Conservation (phyloP, 768 basidiomycete species). For the Termitomyces sp. region DNA sequence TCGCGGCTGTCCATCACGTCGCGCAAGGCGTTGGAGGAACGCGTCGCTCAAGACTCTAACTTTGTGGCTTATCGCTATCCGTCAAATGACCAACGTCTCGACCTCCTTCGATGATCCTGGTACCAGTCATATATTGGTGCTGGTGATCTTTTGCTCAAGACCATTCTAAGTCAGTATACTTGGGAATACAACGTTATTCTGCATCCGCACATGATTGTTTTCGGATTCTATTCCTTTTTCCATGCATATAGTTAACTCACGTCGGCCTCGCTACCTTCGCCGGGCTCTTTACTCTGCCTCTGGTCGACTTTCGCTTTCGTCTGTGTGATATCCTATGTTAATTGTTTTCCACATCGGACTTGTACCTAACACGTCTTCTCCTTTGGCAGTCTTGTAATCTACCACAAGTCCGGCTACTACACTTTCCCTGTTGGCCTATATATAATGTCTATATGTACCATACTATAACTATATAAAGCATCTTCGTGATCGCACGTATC, state of each 20-base stretch:
- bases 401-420: background rate
- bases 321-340: conserved; percentile 8
- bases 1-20: conserved; percentile 62
- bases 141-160: background rate
- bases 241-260: background rate
- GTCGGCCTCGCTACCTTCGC: background rate
- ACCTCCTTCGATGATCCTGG: conserved; percentile 45
- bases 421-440: conserved; percentile 11
- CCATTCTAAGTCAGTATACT: background rate
- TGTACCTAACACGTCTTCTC: conserved; percentile 15
- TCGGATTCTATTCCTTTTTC: background rate
- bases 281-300: background rate
- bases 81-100: conserved; percentile 66
- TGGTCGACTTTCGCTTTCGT: conserved; percentile 2
- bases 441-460: conserved; percentile 13
- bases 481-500: background rate
- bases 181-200: background rate
- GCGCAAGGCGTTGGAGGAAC: conserved; percentile 69
- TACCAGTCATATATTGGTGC: background rate
- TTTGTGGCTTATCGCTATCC: conserved; percentile 89
- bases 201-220: background rate
- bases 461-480: conserved; percentile 11
- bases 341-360: conserved; percentile 20
- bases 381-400: conserved; percentile 3
- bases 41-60: conserved; percentile 81